These are phyloP conservation scores for Rhizophagus sp. DNA, from an alignment of 192 early-diverging fungal genomes.

Conservation along the genomic window DNA sequence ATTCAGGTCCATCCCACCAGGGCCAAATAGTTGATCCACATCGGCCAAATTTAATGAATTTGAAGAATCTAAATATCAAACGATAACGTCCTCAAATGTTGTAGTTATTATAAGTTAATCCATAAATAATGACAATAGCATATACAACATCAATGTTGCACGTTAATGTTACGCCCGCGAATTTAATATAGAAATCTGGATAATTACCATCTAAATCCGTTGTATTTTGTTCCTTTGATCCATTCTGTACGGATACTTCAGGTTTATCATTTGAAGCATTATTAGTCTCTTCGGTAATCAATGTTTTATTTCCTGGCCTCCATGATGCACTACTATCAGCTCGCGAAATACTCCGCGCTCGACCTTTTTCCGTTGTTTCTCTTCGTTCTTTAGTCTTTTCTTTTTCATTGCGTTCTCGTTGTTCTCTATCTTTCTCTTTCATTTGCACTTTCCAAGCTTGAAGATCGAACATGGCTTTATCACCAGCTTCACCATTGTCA, in stretches of 20 bases:
- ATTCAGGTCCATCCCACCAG: conserved; percentile 41
- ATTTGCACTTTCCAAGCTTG: conserved; percentile 62
- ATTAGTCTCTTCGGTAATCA: background rate
- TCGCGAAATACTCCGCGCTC: conserved; percentile 37
- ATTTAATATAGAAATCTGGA: background rate
- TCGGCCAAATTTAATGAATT: conserved; percentile 35
- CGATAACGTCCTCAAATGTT: background rate
- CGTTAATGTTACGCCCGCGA: background rate
- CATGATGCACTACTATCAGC: conserved; percentile 51
- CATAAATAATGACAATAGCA: background rate
- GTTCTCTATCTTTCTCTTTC: conserved; percentile 50
- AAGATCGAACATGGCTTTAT: conserved; percentile 48
- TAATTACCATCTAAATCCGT: conserved; percentile 20
- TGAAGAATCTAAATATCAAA: conserved; percentile 9
- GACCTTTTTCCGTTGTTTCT: conserved; percentile 33
- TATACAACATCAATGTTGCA: background rate
- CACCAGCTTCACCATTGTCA: conserved; percentile 34
- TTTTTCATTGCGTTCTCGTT: conserved; percentile 36
- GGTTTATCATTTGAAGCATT: background rate
- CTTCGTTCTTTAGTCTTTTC: conserved; percentile 41
- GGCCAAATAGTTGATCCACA: conserved; percentile 48
- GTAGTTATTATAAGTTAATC: background rate
- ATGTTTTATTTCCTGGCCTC: conserved; percentile 35
- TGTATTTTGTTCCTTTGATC: conserved; percentile 18
- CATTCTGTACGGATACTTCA: conserved; percentile 18